Evolutionary conservation across 2,329 filamentous ascomycete genomes (phyloP), one percentile per base, ranked within the genome.

Genomic region (Cryphonectria nitschkei): DNA sequence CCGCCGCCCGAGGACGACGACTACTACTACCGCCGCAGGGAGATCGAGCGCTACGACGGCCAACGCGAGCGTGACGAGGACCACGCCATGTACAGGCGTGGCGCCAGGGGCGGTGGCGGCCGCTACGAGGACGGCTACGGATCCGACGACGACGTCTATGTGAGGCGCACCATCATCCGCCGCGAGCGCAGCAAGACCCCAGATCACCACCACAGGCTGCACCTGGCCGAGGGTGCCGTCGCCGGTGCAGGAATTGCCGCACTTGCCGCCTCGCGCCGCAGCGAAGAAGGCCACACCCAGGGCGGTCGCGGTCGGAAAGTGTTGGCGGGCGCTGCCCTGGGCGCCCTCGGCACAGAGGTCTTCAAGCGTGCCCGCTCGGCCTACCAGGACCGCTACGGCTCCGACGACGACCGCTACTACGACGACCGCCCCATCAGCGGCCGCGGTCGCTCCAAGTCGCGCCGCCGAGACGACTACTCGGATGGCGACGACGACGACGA

Each of bases 181-280:
- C 84, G 85, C 29, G 86, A 87, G 26, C 82, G 84, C 60, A 88
- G 86, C 73, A 80, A 81, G 16, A 86, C 85, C 74, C 80, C 82
- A 5, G 83, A 83, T 56, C 80, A 84, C 65, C 84, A 88, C 73
- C 87, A 87, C 74, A 89, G 84, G 77, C 86, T 86, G 58, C 86
- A 90, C 74, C 78, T 91, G 6, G 89, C 89, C 32, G 88, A 90
- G 76, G 89, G 89, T n/a, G 89, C 88, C 13, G 82, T 90, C 22
- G 89, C 89, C 39, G 89, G 88, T 22, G 89, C 89, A 26, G 89
- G 89, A 65, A 79, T 89, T 9, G 86, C 87, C 14, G 89, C 89
- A n/a, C 79, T 91, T 2, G 79, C 90, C 7, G 83, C 85, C 22
- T 87, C 86, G 64, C 86, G 88, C 29, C 84, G 86, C 64, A 83